Conservation (phyloP, 352 stramenopile species). For the Phytophthora fragariae region DNA sequence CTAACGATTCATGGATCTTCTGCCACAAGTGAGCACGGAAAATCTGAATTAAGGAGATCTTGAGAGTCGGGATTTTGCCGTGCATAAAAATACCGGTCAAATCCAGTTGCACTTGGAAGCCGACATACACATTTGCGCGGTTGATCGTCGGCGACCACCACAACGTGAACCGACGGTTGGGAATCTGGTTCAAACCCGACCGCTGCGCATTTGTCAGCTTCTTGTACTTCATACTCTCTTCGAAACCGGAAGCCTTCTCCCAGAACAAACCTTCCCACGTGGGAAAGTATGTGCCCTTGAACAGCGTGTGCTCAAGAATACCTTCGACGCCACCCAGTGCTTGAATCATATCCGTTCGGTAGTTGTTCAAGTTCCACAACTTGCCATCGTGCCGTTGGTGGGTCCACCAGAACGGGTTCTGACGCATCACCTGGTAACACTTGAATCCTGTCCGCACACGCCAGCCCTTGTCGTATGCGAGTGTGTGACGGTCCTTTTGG, state of each 20-base stretch:
- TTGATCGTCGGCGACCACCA: constrained; percentile 99
- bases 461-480: constrained; percentile 99
- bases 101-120: constrained; percentile 99
- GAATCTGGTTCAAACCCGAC: constrained; percentile 99
- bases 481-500: constrained; percentile 98
- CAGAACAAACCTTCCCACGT: constrained; percentile 99
- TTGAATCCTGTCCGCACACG: constrained; percentile 99
- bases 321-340: constrained; percentile 99
- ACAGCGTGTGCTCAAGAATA: constrained; percentile 99
- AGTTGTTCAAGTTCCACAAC: constrained; percentile 99
- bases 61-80: constrained; percentile 99
- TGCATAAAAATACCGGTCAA: constrained; percentile 99
- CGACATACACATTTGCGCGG: constrained; percentile 99
- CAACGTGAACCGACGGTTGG: constrained; percentile 99
- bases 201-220: constrained; percentile 99
- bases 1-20: constrained; percentile 99
- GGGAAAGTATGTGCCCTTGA: constrained; percentile 99
- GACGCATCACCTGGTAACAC: constrained; percentile 97
- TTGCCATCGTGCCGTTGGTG: constrained; percentile 99
- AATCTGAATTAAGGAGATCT: constrained; percentile 98
- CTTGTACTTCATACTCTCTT: constrained; percentile 99
- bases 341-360: constrained; percentile 99
- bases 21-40: constrained; percentile 99
- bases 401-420: constrained; percentile 99
- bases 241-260: constrained; percentile 98